These are phyloP conservation scores for Starmerella apicola DNA, from an alignment of 805 yeast species.

Conservation along the genomic window DNA sequence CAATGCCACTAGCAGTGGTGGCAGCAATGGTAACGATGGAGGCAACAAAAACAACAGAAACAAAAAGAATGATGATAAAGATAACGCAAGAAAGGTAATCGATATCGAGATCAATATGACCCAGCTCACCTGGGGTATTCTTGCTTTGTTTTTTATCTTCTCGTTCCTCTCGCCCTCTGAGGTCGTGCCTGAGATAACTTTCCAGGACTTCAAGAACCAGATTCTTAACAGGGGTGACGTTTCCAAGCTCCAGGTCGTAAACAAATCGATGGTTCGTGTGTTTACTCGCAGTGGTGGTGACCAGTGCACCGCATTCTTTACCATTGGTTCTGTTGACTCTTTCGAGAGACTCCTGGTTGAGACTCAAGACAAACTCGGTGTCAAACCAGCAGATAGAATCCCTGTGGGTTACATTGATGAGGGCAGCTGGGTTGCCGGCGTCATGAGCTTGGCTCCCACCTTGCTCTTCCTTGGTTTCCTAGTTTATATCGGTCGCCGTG, in stretches of 20 bases:
- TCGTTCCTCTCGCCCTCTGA: slow-evolving; percentile 18
- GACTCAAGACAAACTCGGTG: slow-evolving; percentile 56
- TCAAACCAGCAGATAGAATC: slow-evolving; percentile 56
- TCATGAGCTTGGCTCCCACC: slow-evolving; percentile 71
- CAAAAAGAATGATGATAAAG: not conserved
- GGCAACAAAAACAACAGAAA: not conserved
- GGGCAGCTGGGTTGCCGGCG: slow-evolving; percentile 47
- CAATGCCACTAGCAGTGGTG: not conserved
- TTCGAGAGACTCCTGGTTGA: slow-evolving; percentile 73
- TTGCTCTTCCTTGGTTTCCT: slow-evolving; percentile 68
- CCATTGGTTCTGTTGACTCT: slow-evolving; percentile 76
- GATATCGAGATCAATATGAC: slow-evolving; percentile 21
- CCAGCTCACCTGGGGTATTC: slow-evolving; percentile 20
- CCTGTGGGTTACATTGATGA: slow-evolving; percentile 67
- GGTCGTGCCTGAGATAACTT: slow-evolving; percentile 34
- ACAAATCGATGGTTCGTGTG: slow-evolving; percentile 46
- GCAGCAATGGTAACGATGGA: not conserved
- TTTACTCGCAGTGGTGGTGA: slow-evolving; percentile 25
- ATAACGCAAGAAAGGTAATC: slow-evolving; percentile 8
- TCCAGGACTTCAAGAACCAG: slow-evolving; percentile 76
- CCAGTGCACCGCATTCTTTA: slow-evolving; percentile 47
- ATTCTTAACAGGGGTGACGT: slow-evolving; percentile 71
- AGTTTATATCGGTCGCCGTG: slow-evolving; percentile 46
- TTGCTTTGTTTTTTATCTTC: slow-evolving; percentile 18
- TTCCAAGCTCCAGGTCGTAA: slow-evolving; percentile 57